Base-by-base conservation (phyloP, 2,329 filamentous ascomycete genomes). In the Exophiala sp. region DNA sequence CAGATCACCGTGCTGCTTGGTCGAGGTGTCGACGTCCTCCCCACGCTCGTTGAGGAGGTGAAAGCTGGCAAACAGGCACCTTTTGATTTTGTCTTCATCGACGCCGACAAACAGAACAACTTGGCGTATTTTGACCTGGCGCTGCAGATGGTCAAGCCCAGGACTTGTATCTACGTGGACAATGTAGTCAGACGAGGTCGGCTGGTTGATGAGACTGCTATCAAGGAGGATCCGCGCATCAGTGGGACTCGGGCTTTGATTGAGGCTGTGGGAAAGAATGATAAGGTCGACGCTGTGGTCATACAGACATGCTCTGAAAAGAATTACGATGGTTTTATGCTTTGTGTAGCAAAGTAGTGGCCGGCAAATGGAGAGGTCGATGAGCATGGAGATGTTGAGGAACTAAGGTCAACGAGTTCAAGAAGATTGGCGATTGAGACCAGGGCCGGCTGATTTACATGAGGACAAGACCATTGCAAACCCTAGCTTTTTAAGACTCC, bases 41-140 rank as follows among this genome's bases (percentile, higher is more conserved):
- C 72, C 0, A 62, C 65, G 46, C 62, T 82, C 12, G 65, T 59
- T 0, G 65, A 69, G 6, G 72, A 80, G 54, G 71, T 77, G 10
- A 55, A 67, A 41, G 42, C 50, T 1, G 72, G 72, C 2, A 69
- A 67, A 55, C 58, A 74, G 1, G 66, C 66, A 9, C 66, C 67
- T 41, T 79, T 78, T 54, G 77, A 77, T 51, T 69, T 82, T 56
- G 72, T 76, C 1, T 81, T 81, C 54, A 76, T 82, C 34, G 78
- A 82, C 62, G 79, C 78, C 5, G 75, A 77, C 43, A 78, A 77
- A 66, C 67, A 68, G 40, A 75, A 77, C 57, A 77, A 79, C 51
- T 75, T 70, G 68, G 69, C 71, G 24, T 79, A 79, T 56, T 78
- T 80, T 40, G 69, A 79, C 50, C 66, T 66, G 59, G 73, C 74